Evolutionary conservation across 1,284 basidiomycete species (phyloP), one percentile per base, ranked within the genome.

Genomic region (Pterulicium gracile): DNA sequence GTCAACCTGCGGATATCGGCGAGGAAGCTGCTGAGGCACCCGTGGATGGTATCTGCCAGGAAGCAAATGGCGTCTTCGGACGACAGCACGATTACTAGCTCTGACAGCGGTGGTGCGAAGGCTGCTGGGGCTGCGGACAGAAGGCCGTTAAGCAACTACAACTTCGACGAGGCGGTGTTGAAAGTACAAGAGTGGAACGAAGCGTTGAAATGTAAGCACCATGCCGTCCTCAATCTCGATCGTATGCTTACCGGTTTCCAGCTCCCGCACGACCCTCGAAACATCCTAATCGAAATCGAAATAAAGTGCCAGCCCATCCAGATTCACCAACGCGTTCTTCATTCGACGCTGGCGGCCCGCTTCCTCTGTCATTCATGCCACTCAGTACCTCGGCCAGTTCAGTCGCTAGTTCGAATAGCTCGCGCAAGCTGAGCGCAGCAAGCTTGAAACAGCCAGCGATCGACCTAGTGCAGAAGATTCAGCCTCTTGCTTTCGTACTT

Each of bases 131-230:
- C 64, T 42, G 50, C 69, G 41, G 69, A 70, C 55, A 70, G 73
- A 51, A 66, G 78, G 36, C 78, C 83, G 17, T 52, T 72, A 50
- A 77, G 79, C 58, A 86, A 86, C 62, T 82, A 88, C 63, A 89
- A 88, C 53, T 95, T 88, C 58, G 91, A 97, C 53, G 90, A 97
- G 58, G 91, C 90, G 12, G 90, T 98, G 35, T 73, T 92, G 58
- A 85, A 88, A 56, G 95, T 98, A 17, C 93, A 96, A 64, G 89
- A 97, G 62, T 98, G 94, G 94, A 98, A 98, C 57, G 89, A 97
- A 60, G 93, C 93, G 0, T 67, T 98, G 47, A 93, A 84, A 68
- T 93, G 87, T 91, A 61, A 55, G 77, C 64, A 10, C n/a, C 32
- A 7, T 40, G 45, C 60, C 21, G 22, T 42, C 10, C 34, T 32